phyloP scores from a whole-genome alignment of 2,329 filamentous ascomycete genomes.

The Fusarium scirpi region DNA sequence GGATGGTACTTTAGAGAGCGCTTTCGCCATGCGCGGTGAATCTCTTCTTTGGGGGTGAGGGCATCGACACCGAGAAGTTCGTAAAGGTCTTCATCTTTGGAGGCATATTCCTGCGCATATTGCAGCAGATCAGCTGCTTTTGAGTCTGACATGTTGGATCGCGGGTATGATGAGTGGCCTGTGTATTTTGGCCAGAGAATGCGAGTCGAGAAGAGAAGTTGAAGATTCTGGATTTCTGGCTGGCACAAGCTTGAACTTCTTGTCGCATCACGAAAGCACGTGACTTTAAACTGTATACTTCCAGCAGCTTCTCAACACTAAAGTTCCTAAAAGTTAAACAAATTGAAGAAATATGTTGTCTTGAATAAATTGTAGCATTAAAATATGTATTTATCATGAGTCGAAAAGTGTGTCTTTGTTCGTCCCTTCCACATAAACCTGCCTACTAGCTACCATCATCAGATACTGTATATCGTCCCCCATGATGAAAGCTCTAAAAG shows the following conservation, averaged over 20 bases:
- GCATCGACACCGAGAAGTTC: constrained; percentile 76
- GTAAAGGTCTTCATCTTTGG: constrained; percentile 79
- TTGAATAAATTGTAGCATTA: not conserved
- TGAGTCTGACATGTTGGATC: constrained; percentile 48
- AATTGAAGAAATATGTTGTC: not conserved
- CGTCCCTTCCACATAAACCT: not conserved
- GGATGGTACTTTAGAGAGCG: constrained; percentile 92
- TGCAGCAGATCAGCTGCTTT: constrained; percentile 63
- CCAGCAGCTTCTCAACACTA: not conserved
- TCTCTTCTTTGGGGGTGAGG: constrained; percentile 75
- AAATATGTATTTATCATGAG: not conserved
- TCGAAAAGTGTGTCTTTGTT: not conserved
- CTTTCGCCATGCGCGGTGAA: constrained; percentile 86
- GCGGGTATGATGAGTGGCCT: not conserved
- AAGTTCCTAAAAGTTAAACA: not conserved
- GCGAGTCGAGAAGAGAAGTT: not conserved
- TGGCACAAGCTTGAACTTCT: constrained; percentile 9
- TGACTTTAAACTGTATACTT: constrained; percentile 13
- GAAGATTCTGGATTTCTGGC: not conserved
- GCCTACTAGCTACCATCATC: not conserved
- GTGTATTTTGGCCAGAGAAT: not conserved
- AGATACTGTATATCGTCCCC: not conserved
- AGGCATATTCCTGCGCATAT: constrained; percentile 69
- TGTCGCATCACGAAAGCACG: constrained; percentile 36
- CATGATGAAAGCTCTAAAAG: not conserved